These are phyloP conservation scores for Chenopodium formosanum DNA, from an alignment of 148 eudicot species.

Conservation along the genomic window DNA sequence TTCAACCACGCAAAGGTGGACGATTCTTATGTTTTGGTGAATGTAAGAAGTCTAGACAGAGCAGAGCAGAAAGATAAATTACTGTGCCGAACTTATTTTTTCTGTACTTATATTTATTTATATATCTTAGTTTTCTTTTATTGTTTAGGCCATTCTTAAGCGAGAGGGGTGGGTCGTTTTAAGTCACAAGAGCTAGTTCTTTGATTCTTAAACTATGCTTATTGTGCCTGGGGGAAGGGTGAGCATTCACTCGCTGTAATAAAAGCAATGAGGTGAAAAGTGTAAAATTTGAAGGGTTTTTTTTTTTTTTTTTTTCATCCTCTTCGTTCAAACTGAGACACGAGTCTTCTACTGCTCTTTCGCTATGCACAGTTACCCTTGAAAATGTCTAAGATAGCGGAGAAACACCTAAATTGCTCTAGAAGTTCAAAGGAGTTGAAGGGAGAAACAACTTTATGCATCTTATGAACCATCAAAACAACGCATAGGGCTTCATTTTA, in stretches of 20 bases:
- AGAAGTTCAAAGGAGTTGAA: too few species aligned
- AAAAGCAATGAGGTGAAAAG: slow-evolving; percentile 22
- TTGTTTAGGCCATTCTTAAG: slow-evolving; percentile 20
- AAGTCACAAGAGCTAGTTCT: slow-evolving; percentile 18
- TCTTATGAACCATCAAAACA: too few species aligned
- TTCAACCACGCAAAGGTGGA: slow-evolving; percentile 44
- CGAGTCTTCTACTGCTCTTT: too few species aligned
- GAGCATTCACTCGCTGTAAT: not conserved
- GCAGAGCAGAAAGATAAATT: slow-evolving; percentile 22
- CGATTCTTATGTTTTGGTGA: slow-evolving; percentile 68
- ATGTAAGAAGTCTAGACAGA: slow-evolving; percentile 47
- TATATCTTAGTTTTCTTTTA: slow-evolving; percentile 6
- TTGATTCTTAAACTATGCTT: slow-evolving; percentile 23
- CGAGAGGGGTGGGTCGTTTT: slow-evolving; percentile 17
- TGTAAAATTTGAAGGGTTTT: not conserved
- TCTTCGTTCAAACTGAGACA: not conserved
- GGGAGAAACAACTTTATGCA: too few species aligned
- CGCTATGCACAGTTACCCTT: too few species aligned
- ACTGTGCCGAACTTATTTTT: slow-evolving; percentile 4
- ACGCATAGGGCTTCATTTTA: too few species aligned
- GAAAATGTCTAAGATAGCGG: too few species aligned
- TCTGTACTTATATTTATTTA: slow-evolving; percentile 17
- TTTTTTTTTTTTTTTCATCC: not conserved
- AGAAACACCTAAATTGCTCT: too few species aligned
- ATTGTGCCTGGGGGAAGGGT: not conserved